A percentile compares a stretch with the other conserved stretches of the same genome.
Conservation (phyloP, 1,284 basidiomycete genomes). For the Flammula alnicola region DNA sequence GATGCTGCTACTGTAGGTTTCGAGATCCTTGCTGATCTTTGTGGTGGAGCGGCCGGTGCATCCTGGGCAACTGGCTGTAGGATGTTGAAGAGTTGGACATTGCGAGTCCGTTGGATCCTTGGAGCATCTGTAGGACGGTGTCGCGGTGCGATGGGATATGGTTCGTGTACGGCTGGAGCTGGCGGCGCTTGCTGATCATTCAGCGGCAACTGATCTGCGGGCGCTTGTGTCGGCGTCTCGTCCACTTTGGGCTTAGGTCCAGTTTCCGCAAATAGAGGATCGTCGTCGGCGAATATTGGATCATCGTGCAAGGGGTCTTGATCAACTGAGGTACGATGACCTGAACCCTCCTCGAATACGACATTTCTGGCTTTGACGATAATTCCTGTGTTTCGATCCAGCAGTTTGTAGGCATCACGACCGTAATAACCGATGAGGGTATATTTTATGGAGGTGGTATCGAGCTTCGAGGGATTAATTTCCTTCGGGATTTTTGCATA, state of each 20-base stretch:
- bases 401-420: conserved; percentile 25
- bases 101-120: too few species aligned
- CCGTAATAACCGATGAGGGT: conserved; percentile 29
- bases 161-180: too few species aligned
- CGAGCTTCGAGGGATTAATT: conserved; percentile 26
- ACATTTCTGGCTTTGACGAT: conserved; percentile 3
- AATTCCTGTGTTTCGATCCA: conserved; percentile 10
- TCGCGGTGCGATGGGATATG: too few species aligned
- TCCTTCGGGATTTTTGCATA: conserved; percentile 32
- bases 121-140: too few species aligned
- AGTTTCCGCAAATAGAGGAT: not conserved
- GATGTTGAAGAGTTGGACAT: not conserved
- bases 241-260: too few species aligned
- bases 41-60: not conserved
- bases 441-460: conserved; percentile 22
- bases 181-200: too few species aligned
- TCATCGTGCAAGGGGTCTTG: not conserved
- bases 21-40: not conserved
- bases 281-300: not conserved
- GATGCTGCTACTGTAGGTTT: not conserved
- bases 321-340: conserved; percentile 1
- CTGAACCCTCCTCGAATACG: conserved; percentile 8
- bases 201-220: too few species aligned
- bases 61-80: too few species aligned
- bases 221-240: not conserved